Evolutionary conservation across 2,329 filamentous ascomycete genomes (phyloP), one percentile per base, ranked within the genome.

Genomic region (Penicillium sp.): DNA sequence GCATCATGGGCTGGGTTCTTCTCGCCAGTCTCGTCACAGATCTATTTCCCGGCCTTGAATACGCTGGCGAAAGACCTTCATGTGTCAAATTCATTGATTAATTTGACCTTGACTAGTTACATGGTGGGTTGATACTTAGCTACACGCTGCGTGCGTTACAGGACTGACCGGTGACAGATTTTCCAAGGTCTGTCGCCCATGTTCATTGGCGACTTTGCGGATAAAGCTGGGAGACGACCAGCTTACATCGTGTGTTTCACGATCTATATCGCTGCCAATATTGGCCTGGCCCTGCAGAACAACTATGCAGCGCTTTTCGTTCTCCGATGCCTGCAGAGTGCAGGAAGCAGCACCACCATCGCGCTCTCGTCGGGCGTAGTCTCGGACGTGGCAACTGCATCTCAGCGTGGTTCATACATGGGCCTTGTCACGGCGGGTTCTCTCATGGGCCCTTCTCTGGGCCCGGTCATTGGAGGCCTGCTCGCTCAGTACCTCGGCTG

Each of bases 121-220:
- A 63, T 64, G 62, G 62, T 62, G 31, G 46, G 46, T 30, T 18
- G 30, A 36, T 18, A 7, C 9, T 6, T 38, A 38, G 35, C 16
- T 20, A 38, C 5, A 20, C 9, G 4, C 14, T 13, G 9, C 6
- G 4, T 18, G 18, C 9, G 46, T 18, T 9, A 16, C 25, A 8
- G 5, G 14, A 18, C 54, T 57, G n/a, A 59, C 40, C 36, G 10
- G n/a, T 40, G 13, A 11, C 22, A 74, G 74, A 78, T 81, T 35
- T 74, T 80, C 30, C 80, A 83, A 71, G 81, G 78, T 3, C 66
- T 83, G 13, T 74, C 77, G 1, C 79, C 79, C 27, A 76, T 79
- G 58, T 71, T 81, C 16, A 71, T 80, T 51, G 79, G 77, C 3
- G 76, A 77, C 40, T 73, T 81, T 38, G 74, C 78, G 3, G 79